These are phyloP conservation scores for Quercus suber DNA, from an alignment of 306 rosid species.

Conservation along the genomic window DNA sequence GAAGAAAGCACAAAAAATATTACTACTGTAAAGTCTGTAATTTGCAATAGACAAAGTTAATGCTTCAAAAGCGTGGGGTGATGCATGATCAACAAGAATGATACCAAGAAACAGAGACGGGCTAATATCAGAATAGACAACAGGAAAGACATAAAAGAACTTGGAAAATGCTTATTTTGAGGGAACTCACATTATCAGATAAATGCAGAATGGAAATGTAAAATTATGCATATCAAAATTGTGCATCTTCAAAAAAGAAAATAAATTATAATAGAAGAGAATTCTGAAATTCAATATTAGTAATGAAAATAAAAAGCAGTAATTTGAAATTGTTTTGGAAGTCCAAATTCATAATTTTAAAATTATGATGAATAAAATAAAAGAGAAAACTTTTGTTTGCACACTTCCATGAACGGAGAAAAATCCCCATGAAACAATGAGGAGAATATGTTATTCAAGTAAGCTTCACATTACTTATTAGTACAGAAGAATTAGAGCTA, in stretches of 20 bases:
- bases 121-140: neutral
- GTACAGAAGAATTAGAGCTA: neutral
- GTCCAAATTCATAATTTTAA: neutral
- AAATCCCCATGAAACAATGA: neutral
- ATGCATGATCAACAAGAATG: conserved; percentile 17
- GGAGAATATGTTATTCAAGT: neutral
- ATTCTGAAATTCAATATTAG: neutral
- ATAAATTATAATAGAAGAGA: neutral
- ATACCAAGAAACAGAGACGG: conserved; percentile 5
- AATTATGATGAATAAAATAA: neutral
- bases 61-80: neutral
- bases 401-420: conserved; percentile 6
- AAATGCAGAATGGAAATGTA: neutral
- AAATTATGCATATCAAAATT: neutral
- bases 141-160: neutral
- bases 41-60: no score
- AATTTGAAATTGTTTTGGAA: neutral
- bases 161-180: neutral
- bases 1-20: neutral
- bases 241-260: neutral
- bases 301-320: neutral
- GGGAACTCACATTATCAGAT: neutral
- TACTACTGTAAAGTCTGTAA: no score
- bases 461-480: conserved; percentile 12
- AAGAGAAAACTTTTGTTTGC: neutral